These are phyloP conservation scores for Dryadomyces sulphureus DNA, from an alignment of 2,329 filamentous ascomycete species.

Conservation along the genomic window DNA sequence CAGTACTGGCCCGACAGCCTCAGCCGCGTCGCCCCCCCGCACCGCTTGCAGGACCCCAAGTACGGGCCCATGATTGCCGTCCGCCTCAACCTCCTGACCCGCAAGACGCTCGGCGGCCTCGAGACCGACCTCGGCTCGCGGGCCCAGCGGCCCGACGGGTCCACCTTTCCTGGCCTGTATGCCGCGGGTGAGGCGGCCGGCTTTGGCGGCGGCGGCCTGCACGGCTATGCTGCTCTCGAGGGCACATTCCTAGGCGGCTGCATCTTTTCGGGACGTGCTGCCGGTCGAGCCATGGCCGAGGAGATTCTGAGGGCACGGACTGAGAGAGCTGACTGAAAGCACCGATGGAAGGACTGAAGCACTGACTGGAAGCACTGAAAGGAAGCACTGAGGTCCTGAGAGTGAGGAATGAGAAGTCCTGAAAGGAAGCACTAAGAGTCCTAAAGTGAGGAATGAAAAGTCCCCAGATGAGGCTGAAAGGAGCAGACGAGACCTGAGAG, in stretches of 20 bases:
- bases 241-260: constrained; percentile 49
- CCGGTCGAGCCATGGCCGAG: constrained; percentile 37
- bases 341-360: background rate
- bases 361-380: too few species aligned
- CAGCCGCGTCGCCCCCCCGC: constrained; percentile 36
- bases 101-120: constrained; percentile 45
- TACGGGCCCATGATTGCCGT: constrained; percentile 46
- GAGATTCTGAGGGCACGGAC: constrained; percentile 19
- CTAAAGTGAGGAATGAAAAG: too few species aligned
- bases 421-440: too few species aligned
- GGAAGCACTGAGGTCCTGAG: too few species aligned
- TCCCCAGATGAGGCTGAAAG: too few species aligned
- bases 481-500: too few species aligned
- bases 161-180: constrained; percentile 37
- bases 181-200: constrained; percentile 46
- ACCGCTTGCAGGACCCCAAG: constrained; percentile 36
- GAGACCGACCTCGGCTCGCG: constrained; percentile 43
- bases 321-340: background rate
- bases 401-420: too few species aligned
- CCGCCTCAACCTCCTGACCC: constrained; percentile 43
- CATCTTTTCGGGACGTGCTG: constrained; percentile 45
- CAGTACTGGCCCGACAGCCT: constrained; percentile 38
- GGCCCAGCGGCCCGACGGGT: constrained; percentile 34
- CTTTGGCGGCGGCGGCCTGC: constrained; percentile 47
- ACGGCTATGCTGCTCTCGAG: constrained; percentile 47